Percentiles rank a stretch among this genome's conserved stretches.
Evolutionary conservation across 2,329 filamentous ascomycete species (phyloP).

Genomic region (Penicillium sclerotiorum): DNA sequence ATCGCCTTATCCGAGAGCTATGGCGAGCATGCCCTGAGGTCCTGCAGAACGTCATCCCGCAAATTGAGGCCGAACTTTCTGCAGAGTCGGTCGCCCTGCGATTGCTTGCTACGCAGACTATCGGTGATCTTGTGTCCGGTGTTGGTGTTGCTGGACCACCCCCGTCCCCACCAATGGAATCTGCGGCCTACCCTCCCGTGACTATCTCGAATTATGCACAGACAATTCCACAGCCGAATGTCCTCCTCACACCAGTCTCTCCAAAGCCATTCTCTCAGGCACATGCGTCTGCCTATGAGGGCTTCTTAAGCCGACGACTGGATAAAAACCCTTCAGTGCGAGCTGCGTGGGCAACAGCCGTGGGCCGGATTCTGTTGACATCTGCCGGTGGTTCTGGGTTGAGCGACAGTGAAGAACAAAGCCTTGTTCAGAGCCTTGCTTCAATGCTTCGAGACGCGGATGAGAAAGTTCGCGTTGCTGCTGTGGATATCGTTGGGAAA

Average conservation of each 20-base stretch:
- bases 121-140: conserved; percentile 92
- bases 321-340: conserved; percentile 85
- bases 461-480: conserved; percentile 85
- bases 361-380: conserved; percentile 85
- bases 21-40: conserved; percentile 91
- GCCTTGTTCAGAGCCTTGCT: conserved; percentile 71
- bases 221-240: conserved; percentile 56
- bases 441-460: conserved; percentile 86
- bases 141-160: conserved; percentile 90
- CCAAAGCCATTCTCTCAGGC: conserved; percentile 87
- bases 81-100: conserved; percentile 88
- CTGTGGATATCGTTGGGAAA: conserved; percentile 79
- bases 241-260: conserved; percentile 79
- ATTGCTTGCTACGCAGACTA: conserved; percentile 85
- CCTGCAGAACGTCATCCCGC: conserved; percentile 88
- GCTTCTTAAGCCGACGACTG: conserved; percentile 80
- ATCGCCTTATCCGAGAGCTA: conserved; percentile 83
- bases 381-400: conserved; percentile 88
- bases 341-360: conserved; percentile 80
- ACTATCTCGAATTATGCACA: conserved; percentile 50
- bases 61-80: conserved; percentile 87
- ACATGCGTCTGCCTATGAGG: conserved; percentile 76
- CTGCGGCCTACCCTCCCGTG: conserved; percentile 76
- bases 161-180: conserved; percentile 70
- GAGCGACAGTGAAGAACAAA: conserved; percentile 76